Conservation (phyloP, 2,329 filamentous ascomycete species). For the Harringtonia aguacate region DNA sequence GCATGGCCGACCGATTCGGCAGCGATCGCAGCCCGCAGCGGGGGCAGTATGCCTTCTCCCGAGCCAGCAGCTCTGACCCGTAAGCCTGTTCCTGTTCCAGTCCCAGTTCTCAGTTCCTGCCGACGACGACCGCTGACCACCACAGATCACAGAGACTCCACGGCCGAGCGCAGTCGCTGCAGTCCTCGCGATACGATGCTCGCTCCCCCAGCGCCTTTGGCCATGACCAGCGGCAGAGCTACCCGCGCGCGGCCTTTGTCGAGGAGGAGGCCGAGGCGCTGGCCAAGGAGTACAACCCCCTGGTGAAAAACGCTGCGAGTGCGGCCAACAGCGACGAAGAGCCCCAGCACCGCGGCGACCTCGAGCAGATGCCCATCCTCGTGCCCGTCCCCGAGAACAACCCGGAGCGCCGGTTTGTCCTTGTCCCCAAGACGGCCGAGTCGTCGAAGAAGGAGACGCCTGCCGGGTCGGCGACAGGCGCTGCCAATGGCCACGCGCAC, state of each 20-base stretch:
- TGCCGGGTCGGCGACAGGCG: not conserved
- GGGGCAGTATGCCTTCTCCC: too few species aligned
- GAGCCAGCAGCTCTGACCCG: too few species aligned
- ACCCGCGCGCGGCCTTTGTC: slow-evolving; percentile 53
- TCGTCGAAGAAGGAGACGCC: slow-evolving; percentile 1
- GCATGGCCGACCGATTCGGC: too few species aligned
- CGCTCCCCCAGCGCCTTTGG: not conserved
- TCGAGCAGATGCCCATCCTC: slow-evolving; percentile 60
- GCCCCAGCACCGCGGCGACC: slow-evolving; percentile 47
- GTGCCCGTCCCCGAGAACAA: slow-evolving; percentile 50
- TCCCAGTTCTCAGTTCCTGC: too few species aligned
- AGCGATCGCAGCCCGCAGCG: too few species aligned
- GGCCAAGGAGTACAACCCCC: slow-evolving; percentile 45
- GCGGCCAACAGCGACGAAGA: slow-evolving; percentile 36
- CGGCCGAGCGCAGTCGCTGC: slow-evolving; percentile 5
- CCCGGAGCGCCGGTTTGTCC: slow-evolving; percentile 55
- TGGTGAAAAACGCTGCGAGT: slow-evolving; percentile 22
- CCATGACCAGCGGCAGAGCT: slow-evolving; percentile 12
- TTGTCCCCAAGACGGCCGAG: slow-evolving; percentile 30
- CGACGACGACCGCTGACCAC: not conserved
- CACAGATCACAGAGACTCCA: not conserved
- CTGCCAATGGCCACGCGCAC: not conserved
- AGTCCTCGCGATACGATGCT: not conserved
- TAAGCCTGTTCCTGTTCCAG: too few species aligned
- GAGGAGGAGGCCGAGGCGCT: slow-evolving; percentile 59